A percentile compares a stretch with the other conserved stretches of the same genome.
Conservation (phyloP, 2,329 filamentous ascomycete species). For the Aureobasidium subglaciale region DNA sequence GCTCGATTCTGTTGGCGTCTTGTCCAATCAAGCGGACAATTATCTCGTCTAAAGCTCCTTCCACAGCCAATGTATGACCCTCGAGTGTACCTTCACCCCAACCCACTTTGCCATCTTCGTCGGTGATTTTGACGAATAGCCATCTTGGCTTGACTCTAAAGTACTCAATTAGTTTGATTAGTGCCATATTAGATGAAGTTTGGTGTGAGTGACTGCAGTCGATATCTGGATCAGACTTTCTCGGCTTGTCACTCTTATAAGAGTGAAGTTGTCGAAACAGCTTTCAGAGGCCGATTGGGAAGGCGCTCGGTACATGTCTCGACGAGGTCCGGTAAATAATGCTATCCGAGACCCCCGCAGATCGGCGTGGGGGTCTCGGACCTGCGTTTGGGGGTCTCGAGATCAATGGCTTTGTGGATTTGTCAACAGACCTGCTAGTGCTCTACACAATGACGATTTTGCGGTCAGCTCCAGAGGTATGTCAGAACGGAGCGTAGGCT, state of each 20-base stretch:
- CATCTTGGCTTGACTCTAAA: slow-evolving; percentile 68
- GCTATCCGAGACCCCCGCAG: neutral
- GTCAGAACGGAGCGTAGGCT: too few relatives aligned
- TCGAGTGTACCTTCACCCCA: slow-evolving; percentile 73
- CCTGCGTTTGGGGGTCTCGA: neutral
- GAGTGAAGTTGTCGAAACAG: neutral
- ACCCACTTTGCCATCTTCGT: slow-evolving; percentile 56
- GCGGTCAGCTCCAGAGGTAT: too few relatives aligned
- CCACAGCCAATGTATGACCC: slow-evolving; percentile 66
- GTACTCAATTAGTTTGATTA: slow-evolving; percentile 61
- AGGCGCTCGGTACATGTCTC: neutral
- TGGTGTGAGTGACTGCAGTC: too few relatives aligned
- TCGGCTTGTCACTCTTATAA: neutral
- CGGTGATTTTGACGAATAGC: slow-evolving; percentile 71
- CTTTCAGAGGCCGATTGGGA: neutral
- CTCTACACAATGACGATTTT: too few relatives aligned
- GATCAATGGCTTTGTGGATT: too few relatives aligned
- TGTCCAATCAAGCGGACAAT: slow-evolving; percentile 55
- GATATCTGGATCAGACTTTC: neutral
- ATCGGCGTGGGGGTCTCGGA: slow-evolving; percentile 1
- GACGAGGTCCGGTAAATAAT: neutral
- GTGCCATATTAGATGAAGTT: slow-evolving; percentile 44
- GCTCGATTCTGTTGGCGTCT: slow-evolving; percentile 71
- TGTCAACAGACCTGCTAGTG: too few relatives aligned
- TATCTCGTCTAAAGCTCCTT: slow-evolving; percentile 65